These are phyloP conservation scores for Kazachstania viticola DNA, from an alignment of 805 yeast genomes.

Conservation along the genomic window DNA sequence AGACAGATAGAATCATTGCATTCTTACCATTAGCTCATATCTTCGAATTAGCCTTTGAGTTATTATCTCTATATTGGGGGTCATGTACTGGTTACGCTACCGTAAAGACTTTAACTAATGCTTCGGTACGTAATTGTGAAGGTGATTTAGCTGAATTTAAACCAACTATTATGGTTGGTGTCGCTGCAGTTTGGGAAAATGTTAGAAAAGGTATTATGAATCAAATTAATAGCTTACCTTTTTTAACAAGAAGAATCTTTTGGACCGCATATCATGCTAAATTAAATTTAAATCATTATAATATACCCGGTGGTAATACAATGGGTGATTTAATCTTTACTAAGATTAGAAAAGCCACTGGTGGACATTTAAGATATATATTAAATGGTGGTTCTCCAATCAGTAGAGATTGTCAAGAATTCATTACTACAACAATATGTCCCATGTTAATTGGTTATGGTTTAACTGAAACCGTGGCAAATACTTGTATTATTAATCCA, in stretches of 20 bases:
- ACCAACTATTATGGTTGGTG: conserved; percentile 96
- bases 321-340: conserved; percentile 69
- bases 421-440: conserved; percentile 61
- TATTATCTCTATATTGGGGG: conserved; percentile 79
- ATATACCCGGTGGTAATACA: conserved; percentile 57
- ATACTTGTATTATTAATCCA: conserved; percentile 60
- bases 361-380: conserved; percentile 65
- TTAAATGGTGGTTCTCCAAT: conserved; percentile 93
- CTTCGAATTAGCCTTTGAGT: conserved; percentile 83
- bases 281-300: conserved; percentile 45
- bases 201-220: conserved; percentile 83
- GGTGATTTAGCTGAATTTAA: conserved; percentile 80
- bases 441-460: conserved; percentile 95
- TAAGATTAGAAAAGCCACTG: conserved; percentile 86
- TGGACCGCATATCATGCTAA: conserved; percentile 83
- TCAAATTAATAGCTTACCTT: conserved; percentile 58
- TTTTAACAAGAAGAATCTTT: conserved; percentile 63
- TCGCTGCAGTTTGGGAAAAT: conserved; percentile 96
- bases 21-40: conserved; percentile 95
- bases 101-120: conserved; percentile 81
- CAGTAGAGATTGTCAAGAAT: conserved; percentile 68
- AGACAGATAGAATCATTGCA: conserved; percentile 64
- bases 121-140: conserved; percentile 69
- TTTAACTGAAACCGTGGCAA: conserved; percentile 91
- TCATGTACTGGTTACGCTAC: conserved; percentile 78